Base-by-base conservation (phyloP, 2,329 filamentous ascomycete genomes). In the Colletotrichum sp. region DNA sequence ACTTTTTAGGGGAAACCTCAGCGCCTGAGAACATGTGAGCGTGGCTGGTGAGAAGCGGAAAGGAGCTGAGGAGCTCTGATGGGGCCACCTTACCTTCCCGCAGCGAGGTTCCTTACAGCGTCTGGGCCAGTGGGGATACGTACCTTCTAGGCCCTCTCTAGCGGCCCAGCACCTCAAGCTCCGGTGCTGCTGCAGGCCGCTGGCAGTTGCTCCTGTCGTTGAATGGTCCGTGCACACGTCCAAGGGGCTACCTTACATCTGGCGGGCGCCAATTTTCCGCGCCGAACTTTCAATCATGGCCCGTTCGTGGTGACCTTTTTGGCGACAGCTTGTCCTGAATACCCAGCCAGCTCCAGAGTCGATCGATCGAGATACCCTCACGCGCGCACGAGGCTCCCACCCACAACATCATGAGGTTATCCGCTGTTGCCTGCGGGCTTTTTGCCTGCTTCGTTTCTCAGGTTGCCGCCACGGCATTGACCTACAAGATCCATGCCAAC, bases 401-500 rank as follows among this genome's bases (percentile, higher is more conserved):
- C 30, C 63, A 30, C 66, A 60, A 65, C 81, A 89, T 82, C 67
- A 96, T 96, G 95, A 94, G 92, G 87, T 85, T 93, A 79, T 87
- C 89, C 78, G 85, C 90, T 78, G 81, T 95, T 77, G 87, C 92
- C 70, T 88, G 91, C 80, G 92, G 93, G 88, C 90, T 97, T 70
- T 83, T 98, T 84, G 94, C 94, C 87, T 92, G 90, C 82, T 86
- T 95, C 78, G 87, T 92, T 73, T 93, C 94, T 76, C 88, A 94
- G 76, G 94, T 93, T 69, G 93, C 94, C 70, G 96, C 95, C 49
- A 99, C 97, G 6, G 96, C 97, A 55, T 90, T 99, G 83, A 99
- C 97, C 64, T 99, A 98, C 90, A 95, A 96, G 87, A 90, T 99
- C 63, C 88, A 90, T 68, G 95, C 97, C 67, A 95, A 98, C 88